Base-by-base conservation (phyloP, 2,329 filamentous ascomycete genomes). In the Trichoderma sp. region DNA sequence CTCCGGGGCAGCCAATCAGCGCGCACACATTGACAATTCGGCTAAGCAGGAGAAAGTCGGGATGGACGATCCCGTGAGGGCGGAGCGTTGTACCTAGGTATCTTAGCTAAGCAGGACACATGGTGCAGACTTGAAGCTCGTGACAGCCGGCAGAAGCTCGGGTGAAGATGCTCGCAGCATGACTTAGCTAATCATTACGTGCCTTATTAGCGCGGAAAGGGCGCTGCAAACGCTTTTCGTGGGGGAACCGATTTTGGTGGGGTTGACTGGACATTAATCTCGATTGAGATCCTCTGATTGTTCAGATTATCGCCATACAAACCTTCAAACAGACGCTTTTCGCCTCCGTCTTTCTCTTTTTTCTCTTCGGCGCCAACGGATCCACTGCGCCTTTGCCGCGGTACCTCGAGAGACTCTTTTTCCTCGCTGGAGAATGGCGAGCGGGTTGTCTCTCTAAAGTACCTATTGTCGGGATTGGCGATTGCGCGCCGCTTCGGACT, bases 1-100 rank as follows among this genome's bases (percentile, higher is more conserved):
- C 34, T 54, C 47, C 60, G 58, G 59, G 48, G 39, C 30, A 50
- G 4, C 72, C 72, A 74, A 74, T 74, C 71, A 74, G 63, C 14
- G 39, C 59, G 52, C 66, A 45, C 63, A 39, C 67, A 74, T 75
- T 75, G 68, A 72, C 68, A 75, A 72, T 70, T 74, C 72, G 71
- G 72, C 72, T 72, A 69, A 65, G 67, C 68, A 67, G 68, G 70
- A 69, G 68, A 70, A 69, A 72, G 67, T 70, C 71, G 73, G 73
- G 68, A 70, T 66, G 52, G 66, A 41, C 59, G 55, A 58, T 43
- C 55, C 47, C 55, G 55, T 58, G 43, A 58, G 24, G 30, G 34
- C 58, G 47, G 58, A 48, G 34, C 34, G 5, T n/a, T 4, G 34
- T 39, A 39, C 34, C 34, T 52, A 50, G 52, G 44, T 24, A 17